Conservation (phyloP, 208 protist species). For the Crithidia bombi region DNA sequence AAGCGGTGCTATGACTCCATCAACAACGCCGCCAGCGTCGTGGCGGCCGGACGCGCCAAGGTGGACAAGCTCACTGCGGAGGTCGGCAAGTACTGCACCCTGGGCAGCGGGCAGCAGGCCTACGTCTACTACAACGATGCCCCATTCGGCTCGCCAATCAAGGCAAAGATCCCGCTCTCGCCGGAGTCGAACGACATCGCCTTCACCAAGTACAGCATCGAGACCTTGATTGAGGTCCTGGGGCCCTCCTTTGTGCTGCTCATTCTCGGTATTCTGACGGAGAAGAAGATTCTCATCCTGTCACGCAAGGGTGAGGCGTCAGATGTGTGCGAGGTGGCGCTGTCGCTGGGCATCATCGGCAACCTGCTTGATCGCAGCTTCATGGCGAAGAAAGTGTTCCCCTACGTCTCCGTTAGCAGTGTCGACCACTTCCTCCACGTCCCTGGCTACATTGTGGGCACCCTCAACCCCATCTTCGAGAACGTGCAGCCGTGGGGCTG, state of each 20-base stretch:
- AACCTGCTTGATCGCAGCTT: slow-evolving; percentile 70
- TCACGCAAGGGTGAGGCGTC: slow-evolving; percentile 57
- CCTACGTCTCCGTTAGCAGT: slow-evolving; percentile 76
- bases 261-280: slow-evolving; percentile 58
- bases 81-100: slow-evolving; percentile 42
- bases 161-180: slow-evolving; percentile 55
- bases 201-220: slow-evolving; percentile 63
- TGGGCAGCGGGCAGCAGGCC: slow-evolving; percentile 36
- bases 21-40: slow-evolving; percentile 34
- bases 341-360: slow-evolving; percentile 70
- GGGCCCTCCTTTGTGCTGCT: slow-evolving; percentile 66
- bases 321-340: slow-evolving; percentile 75
- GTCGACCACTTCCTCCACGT: slow-evolving; percentile 63
- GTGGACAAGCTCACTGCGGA: slow-evolving; percentile 42
- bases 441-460: slow-evolving; percentile 79
- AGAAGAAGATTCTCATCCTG: slow-evolving; percentile 82
- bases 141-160: slow-evolving; percentile 54
- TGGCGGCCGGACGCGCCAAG: slow-evolving; percentile 31
- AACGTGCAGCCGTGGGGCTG: slow-evolving; percentile 61
- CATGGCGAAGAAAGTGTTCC: slow-evolving; percentile 75
- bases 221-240: slow-evolving; percentile 59
- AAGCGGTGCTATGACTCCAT: slow-evolving; percentile 64
- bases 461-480: slow-evolving; percentile 85
- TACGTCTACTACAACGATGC: slow-evolving; percentile 49
- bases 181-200: slow-evolving; percentile 53